phyloP scores from a whole-genome alignment of 2,329 filamentous ascomycete species.

The Diaporthe citrichinensis region DNA sequence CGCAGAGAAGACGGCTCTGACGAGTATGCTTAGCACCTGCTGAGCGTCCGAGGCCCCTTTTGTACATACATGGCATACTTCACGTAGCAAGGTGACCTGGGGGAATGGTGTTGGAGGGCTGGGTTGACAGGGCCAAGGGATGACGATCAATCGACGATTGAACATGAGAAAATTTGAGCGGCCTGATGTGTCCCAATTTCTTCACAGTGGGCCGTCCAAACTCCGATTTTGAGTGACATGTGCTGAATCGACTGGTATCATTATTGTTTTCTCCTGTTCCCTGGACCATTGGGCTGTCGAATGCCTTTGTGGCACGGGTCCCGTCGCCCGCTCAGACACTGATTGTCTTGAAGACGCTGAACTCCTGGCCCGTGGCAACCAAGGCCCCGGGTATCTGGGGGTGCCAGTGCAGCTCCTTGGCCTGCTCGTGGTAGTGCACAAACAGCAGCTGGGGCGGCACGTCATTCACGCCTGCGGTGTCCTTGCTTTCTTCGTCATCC shows the following conservation, averaged over 20 bases:
- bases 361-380: conserved; percentile 91
- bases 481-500: conserved; percentile 95
- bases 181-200: not conserved
- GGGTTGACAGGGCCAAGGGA: not conserved
- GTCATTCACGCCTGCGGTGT: conserved; percentile 87
- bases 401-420: conserved; percentile 98
- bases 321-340: conserved; percentile 70
- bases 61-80: not conserved
- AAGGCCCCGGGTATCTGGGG: conserved; percentile 92
- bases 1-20: conserved; percentile 79
- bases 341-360: conserved; percentile 88
- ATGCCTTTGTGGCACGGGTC: not conserved
- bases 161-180: not conserved
- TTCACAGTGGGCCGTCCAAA: not conserved
- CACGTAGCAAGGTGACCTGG: not conserved
- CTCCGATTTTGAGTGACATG: not conserved
- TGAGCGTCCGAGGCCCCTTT: conserved; percentile 47
- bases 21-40: conserved; percentile 76
- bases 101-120: not conserved
- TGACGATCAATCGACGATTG: not conserved
- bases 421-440: conserved; percentile 94
- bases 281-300: not conserved
- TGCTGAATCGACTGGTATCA: conserved; percentile 24
- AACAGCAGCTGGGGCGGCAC: conserved; percentile 96
- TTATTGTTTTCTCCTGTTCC: not conserved